Conservation (phyloP, 495 filamentous ascomycete genomes). For the Wilcoxina mikolae region DNA sequence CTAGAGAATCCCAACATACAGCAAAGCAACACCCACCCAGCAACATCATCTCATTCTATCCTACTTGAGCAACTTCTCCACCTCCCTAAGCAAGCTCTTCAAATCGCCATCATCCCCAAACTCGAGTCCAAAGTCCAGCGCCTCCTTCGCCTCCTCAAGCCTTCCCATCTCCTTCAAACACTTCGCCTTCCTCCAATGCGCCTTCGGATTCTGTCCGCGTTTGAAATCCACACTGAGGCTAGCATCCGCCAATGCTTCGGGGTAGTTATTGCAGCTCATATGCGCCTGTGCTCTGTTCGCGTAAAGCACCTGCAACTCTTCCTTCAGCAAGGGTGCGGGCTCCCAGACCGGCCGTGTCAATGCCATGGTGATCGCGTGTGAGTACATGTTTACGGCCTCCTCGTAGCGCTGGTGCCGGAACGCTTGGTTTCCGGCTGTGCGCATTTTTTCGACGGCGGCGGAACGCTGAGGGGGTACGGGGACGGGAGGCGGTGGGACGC, state of each 20-base stretch:
- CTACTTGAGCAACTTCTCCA: constrained; percentile 29
- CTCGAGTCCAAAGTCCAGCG: constrained; percentile 60
- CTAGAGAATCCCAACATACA: no score
- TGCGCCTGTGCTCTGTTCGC: constrained; percentile 81
- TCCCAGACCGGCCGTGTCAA: constrained; percentile 73
- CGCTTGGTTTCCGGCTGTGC: constrained; percentile 67
- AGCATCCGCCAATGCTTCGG: constrained; percentile 70
- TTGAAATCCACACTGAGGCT: constrained; percentile 80
- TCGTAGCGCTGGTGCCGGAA: constrained; percentile 59
- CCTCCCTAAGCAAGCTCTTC: constrained; percentile 50
- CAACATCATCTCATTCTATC: neutral
- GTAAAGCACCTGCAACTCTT: constrained; percentile 67
- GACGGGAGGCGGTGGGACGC: constrained; percentile 60
- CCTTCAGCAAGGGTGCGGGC: constrained; percentile 59
- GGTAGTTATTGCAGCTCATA: constrained; percentile 64
- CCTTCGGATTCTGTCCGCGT: constrained; percentile 75
- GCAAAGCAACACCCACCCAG: neutral
- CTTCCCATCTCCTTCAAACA: constrained; percentile 83
- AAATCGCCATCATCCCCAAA: constrained; percentile 63
- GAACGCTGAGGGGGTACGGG: constrained; percentile 74
- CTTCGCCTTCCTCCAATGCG: constrained; percentile 73
- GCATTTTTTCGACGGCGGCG: constrained; percentile 76
- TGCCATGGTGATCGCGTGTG: constrained; percentile 75
- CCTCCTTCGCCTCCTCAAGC: constrained; percentile 62
- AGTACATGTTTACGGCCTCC: constrained; percentile 70